Conservation (phyloP, 2,329 filamentous ascomycete species). For the Chaetomiaceae sp. region DNA sequence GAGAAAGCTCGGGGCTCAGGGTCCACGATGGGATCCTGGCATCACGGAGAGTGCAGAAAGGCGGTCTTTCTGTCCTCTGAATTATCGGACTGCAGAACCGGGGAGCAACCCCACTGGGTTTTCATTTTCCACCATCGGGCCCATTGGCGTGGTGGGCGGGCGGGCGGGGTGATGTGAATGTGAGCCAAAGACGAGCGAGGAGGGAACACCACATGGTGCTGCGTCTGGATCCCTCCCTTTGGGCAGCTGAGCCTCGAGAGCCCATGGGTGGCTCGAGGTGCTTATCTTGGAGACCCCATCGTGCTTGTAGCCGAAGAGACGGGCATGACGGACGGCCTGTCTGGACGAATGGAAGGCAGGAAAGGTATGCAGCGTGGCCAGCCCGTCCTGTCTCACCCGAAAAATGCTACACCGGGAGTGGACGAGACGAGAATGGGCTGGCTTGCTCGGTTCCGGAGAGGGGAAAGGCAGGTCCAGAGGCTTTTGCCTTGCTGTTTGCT, state of each 20-base stretch:
- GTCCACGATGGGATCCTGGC: not conserved
- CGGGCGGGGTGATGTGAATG: too few species aligned
- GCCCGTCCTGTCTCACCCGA: constrained; percentile 7
- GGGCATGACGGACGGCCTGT: not conserved
- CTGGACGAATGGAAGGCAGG: constrained; percentile 5
- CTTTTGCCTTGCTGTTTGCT: not conserved
- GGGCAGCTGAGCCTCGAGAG: too few species aligned
- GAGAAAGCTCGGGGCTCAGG: not conserved
- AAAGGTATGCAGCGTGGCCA: constrained; percentile 5
- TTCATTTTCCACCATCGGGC: not conserved
- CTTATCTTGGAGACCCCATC: constrained; percentile 8
- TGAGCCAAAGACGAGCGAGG: not conserved
- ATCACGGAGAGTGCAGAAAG: not conserved
- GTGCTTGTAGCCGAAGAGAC: constrained; percentile 7
- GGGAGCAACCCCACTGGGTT: constrained; percentile 22
- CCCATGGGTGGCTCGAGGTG: not conserved
- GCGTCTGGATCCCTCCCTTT: not conserved
- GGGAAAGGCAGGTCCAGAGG: not conserved
- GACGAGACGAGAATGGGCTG: not conserved
- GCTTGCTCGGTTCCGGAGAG: not conserved
- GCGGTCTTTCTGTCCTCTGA: not conserved
- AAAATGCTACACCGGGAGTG: constrained; percentile 2
- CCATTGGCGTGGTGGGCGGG: too few species aligned
- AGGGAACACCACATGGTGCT: not conserved
- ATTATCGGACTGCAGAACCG: constrained; percentile 13